Conservation (phyloP, 345 rosid species). For the Populus davidiana region DNA sequence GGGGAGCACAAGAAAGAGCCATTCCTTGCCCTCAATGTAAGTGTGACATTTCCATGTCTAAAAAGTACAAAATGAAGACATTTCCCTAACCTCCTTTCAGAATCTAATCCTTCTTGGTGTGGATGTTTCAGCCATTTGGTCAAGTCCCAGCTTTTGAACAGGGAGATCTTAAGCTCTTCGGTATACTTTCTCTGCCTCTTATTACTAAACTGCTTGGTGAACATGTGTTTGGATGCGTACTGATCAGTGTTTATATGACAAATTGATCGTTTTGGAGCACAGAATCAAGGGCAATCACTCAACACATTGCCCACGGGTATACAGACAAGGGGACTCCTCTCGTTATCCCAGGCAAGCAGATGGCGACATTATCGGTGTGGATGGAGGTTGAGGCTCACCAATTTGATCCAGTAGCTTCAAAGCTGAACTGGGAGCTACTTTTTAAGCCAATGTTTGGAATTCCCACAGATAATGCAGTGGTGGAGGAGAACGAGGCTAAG, state of each 20-base stretch:
- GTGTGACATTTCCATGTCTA: neutral
- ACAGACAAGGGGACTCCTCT: constrained; percentile 58
- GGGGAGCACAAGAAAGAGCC: constrained; percentile 33
- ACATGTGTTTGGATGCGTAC: too few relatives aligned
- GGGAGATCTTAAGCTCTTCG: constrained; percentile 67
- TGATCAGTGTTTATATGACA: too few relatives aligned
- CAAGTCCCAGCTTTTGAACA: constrained; percentile 70
- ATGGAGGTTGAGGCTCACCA: constrained; percentile 66
- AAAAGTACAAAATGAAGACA: too few relatives aligned
- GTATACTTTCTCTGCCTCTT: constrained; percentile 23
- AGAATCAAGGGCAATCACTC: constrained; percentile 87
- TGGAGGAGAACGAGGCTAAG: constrained; percentile 51
- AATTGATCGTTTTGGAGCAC: constrained; percentile 6
- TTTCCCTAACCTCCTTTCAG: too few relatives aligned
- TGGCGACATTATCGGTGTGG: constrained; percentile 45
- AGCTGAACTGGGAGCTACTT: constrained; percentile 53
- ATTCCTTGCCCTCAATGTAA: constrained; percentile 32
- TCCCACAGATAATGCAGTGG: constrained; percentile 47
- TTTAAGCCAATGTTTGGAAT: constrained; percentile 48
- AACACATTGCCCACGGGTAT: constrained; percentile 48
- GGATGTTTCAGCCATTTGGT: constrained; percentile 70
- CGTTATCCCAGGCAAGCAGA: constrained; percentile 29
- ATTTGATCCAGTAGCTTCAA: constrained; percentile 53
- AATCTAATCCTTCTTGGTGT: neutral
- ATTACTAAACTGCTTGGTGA: neutral